These are phyloP conservation scores for Paecilomyces sp. DNA, from an alignment of 2,329 filamentous ascomycete species.

Conservation along the genomic window DNA sequence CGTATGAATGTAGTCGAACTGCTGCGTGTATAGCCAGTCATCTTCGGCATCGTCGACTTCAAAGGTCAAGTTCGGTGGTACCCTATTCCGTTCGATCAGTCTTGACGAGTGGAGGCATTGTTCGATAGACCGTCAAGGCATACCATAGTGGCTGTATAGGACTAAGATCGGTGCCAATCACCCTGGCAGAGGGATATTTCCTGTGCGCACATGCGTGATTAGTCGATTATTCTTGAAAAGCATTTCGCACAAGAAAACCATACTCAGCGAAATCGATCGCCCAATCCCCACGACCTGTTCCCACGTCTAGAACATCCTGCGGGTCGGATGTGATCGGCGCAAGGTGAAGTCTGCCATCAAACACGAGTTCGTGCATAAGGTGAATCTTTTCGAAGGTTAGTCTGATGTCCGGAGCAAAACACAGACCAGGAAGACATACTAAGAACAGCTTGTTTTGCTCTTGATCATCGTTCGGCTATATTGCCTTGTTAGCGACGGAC, in stretches of 20 bases:
- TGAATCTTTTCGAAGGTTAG: constrained; percentile 2
- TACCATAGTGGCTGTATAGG: constrained; percentile 11
- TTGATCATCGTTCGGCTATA: constrained; percentile 9
- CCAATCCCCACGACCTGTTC: constrained; percentile 9
- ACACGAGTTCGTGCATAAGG: constrained; percentile 6
- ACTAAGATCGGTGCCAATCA: constrained; percentile 10
- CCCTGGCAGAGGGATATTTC: constrained; percentile 1
- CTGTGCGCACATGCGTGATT: neutral
- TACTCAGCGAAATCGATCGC: constrained; percentile 5
- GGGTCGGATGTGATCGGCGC: constrained; percentile 7
- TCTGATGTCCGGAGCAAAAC: neutral
- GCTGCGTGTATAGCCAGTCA: constrained; percentile 14
- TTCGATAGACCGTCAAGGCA: neutral
- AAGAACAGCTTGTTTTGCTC: constrained; percentile 9
- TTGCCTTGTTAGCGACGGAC: neutral
- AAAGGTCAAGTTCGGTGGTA: constrained; percentile 16
- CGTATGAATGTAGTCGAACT: constrained; percentile 17
- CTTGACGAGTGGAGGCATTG: neutral
- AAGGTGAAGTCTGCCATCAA: constrained; percentile 8
- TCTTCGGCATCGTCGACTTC: constrained; percentile 16
- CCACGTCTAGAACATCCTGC: constrained; percentile 8
- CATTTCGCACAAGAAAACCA: neutral
- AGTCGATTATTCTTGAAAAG: neutral
- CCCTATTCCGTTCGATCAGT: constrained; percentile 5
- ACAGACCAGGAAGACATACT: constrained; percentile 1